Base-by-base conservation (phyloP, 768 basidiomycete species). In the Glaciozyma antarctica region DNA sequence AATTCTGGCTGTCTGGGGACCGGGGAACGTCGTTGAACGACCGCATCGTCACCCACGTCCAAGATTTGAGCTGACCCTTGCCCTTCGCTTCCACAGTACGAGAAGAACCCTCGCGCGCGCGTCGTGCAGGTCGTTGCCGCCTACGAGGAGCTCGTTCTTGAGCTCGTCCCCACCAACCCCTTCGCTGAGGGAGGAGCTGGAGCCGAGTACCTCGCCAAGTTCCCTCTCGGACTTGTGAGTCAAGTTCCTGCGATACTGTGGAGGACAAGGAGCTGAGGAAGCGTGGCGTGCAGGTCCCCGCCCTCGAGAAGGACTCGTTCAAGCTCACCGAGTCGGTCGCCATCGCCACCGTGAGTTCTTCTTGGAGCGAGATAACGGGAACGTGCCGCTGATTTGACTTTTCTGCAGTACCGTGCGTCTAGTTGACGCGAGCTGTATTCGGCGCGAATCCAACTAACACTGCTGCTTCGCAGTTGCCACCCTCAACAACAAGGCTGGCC, bases 271-370 rank as follows among this genome's bases (percentile, higher is more conserved):
- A 21, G 26, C 44, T 56, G 24, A n/a, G 1, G 41, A 21, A 2
- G 21, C 19, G 1, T 28, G n/a, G 24, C 28, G 51, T 81, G 81
- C 64, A 90, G 80, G 83, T 94, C 71, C 94, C 95, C 32, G 86
- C 87, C 45, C 82, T 87, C 60, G 89, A 91, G 76, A 80, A 82
- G 19, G 84, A 90, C 76, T 90, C 90, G 62, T 83, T 90, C 81
- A 82, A 80, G 74, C 79, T 95, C 64, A 83, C 84, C 71, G 94
- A 94, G 80, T 81, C 83, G 62, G 75, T 78, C 61, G 84, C 90
- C 56, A 90, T 98, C 77, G 87, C 90, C 54, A 85, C 79, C 72
- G 94, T 97, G 78, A 84, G 91, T 86, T 32, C 3, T 26, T 21
- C 22, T 52, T 7, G 7, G 21, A n/a, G 10, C 47, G 21, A n/a